Evolutionary conservation across 257 asterid genomes (phyloP).

Genomic region (Jacaranda copaia): DNA sequence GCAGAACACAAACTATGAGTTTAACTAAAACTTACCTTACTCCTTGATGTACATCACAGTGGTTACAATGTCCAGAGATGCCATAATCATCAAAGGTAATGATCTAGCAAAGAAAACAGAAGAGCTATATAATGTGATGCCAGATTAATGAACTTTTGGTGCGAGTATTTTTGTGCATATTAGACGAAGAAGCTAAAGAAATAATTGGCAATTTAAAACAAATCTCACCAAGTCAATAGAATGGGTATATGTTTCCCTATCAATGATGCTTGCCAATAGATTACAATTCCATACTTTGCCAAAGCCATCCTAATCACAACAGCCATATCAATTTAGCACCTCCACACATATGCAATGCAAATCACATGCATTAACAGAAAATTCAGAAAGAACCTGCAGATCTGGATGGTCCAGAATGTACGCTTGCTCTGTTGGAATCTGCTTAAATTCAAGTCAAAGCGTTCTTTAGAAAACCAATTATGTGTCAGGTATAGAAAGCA

Average conservation of each 20-base stretch:
- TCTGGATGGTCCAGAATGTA: conserved; percentile 83
- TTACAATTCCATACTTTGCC: conserved; percentile 69
- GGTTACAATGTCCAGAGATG: conserved; percentile 88
- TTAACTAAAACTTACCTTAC: conserved; percentile 61
- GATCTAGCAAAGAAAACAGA: conserved; percentile 53
- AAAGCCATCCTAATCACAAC: conserved; percentile 81
- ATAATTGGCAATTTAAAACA: conserved; percentile 3
- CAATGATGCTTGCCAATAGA: conserved; percentile 59
- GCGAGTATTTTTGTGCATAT: not conserved
- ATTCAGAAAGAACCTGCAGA: conserved; percentile 65
- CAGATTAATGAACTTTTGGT: not conserved
- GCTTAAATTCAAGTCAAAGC: conserved; percentile 34
- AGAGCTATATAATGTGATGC: not conserved
- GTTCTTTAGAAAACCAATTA: not conserved
- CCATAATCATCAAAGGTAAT: conserved; percentile 85
- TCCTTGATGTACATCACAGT: conserved; percentile 55
- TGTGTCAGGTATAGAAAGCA: too few relatives aligned
- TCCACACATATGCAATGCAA: not conserved
- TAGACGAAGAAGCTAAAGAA: conserved; percentile 18
- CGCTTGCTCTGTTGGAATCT: conserved; percentile 83
- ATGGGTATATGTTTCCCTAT: conserved; percentile 52
- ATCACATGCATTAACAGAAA: conserved; percentile 28
- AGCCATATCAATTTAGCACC: conserved; percentile 33
- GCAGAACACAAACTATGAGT: not conserved
- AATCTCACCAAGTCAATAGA: conserved; percentile 71